These are phyloP conservation scores for Curvularia sp. DNA, from an alignment of 2,329 filamentous ascomycete genomes.

Conservation along the genomic window DNA sequence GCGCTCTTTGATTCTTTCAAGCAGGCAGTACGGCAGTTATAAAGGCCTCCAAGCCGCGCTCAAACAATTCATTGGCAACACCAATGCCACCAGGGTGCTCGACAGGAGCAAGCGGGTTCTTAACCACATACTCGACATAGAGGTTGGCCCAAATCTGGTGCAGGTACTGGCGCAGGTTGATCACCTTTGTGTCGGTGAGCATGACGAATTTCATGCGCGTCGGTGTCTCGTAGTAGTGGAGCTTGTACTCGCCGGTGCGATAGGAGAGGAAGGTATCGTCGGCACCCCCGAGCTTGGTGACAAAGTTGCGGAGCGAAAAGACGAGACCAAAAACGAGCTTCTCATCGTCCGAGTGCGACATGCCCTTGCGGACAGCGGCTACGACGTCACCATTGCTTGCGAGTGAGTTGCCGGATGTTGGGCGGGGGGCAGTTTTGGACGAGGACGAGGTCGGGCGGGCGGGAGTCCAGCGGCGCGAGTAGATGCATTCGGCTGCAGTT, in stretches of 20 bases:
- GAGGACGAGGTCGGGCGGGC: conserved; percentile 56
- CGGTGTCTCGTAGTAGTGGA: conserved; percentile 98
- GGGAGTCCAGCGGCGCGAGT: conserved; percentile 81
- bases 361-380: conserved; percentile 45
- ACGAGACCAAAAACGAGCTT: conserved; percentile 98
- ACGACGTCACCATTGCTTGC: conserved; percentile 53
- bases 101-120: conserved; percentile 67
- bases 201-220: conserved; percentile 96
- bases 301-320: conserved; percentile 96
- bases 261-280: conserved; percentile 94
- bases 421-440: conserved; percentile 55
- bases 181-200: conserved; percentile 86
- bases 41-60: conserved; percentile 76
- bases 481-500: conserved; percentile 88
- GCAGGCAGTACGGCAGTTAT: conserved; percentile 59
- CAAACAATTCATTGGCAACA: conserved; percentile 70
- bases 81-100: conserved; percentile 68
- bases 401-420: conserved; percentile 57
- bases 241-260: conserved; percentile 92
- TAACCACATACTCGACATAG: conserved; percentile 89
- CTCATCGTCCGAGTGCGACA: conserved; percentile 78
- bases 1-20: conserved; percentile 22
- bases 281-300: conserved; percentile 88
- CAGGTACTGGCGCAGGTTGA: conserved; percentile 90
- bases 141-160: conserved; percentile 99